Conservation (phyloP, 208 protist genomes). For the Leishmania tropica region DNA sequence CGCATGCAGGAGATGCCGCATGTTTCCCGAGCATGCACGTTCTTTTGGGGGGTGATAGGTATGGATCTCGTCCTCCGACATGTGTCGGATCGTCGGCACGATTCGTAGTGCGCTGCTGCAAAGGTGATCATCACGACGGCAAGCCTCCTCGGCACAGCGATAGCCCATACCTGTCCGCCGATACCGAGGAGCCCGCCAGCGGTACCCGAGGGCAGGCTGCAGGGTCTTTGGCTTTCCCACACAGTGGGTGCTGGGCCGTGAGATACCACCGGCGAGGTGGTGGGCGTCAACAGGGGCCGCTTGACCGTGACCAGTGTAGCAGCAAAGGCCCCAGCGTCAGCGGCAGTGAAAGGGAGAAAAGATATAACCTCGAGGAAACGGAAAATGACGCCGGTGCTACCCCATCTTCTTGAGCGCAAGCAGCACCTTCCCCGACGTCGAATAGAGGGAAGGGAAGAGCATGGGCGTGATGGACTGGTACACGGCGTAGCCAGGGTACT, state of each 20-base stretch:
- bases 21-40: neutral
- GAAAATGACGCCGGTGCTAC: neutral
- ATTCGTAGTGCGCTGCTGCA: neutral
- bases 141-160: neutral
- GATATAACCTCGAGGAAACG: neutral
- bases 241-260: neutral
- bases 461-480: slow-evolving; percentile 81
- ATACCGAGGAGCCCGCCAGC: neutral
- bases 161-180: neutral
- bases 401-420: slow-evolving; percentile 28
- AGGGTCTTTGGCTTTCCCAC: neutral
- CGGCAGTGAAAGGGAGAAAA: neutral
- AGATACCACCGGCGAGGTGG: neutral
- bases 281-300: neutral
- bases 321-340: neutral
- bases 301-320: neutral
- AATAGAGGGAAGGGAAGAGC: slow-evolving; percentile 64
- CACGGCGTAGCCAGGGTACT: slow-evolving; percentile 69
- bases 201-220: neutral
- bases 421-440: slow-evolving; percentile 42
- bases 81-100: neutral
- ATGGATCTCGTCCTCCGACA: neutral
- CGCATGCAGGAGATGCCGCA: neutral
- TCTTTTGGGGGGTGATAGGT: neutral
- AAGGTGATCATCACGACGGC: neutral